These are phyloP conservation scores for Breynia disticha DNA, from an alignment of 441 rosid genomes.

Conservation along the genomic window DNA sequence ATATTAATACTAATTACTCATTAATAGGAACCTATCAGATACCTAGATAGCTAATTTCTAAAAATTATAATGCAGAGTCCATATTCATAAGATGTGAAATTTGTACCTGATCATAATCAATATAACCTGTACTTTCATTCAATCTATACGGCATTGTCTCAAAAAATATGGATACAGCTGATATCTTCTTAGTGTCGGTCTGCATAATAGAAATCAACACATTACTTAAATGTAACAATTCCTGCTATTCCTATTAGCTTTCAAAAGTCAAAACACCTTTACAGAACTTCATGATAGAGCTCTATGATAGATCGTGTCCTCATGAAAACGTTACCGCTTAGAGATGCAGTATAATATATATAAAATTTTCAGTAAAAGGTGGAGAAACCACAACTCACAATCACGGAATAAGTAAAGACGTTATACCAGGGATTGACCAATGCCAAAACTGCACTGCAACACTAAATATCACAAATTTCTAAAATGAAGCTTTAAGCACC, in stretches of 20 bases:
- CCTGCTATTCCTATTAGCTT: too few species aligned
- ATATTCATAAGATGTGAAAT: background rate
- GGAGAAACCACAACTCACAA: background rate
- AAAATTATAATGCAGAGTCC: background rate
- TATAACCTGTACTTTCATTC: slow-evolving; percentile 78
- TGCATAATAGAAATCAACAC: slow-evolving; percentile 20
- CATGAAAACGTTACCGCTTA: too few species aligned
- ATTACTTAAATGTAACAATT: too few species aligned
- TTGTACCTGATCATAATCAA: slow-evolving; percentile 85
- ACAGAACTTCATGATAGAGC: background rate
- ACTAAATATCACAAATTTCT: slow-evolving; percentile 6
- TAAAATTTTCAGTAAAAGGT: too few species aligned
- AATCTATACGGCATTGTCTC: slow-evolving; percentile 97
- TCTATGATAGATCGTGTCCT: background rate
- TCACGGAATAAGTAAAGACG: background rate
- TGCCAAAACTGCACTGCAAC: background rate
- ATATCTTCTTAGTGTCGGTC: slow-evolving; percentile 96
- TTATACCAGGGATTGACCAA: background rate
- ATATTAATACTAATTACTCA: too few species aligned
- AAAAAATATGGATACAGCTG: slow-evolving; percentile 91
- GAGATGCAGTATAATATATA: too few species aligned
- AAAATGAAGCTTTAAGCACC: slow-evolving; percentile 33
- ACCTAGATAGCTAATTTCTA: slow-evolving; percentile 5
- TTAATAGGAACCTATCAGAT: too few species aligned
- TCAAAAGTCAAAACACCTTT: too few species aligned